These are phyloP conservation scores for Talaromyces verruculosus DNA, from an alignment of 2,329 filamentous ascomycete species.

Conservation along the genomic window DNA sequence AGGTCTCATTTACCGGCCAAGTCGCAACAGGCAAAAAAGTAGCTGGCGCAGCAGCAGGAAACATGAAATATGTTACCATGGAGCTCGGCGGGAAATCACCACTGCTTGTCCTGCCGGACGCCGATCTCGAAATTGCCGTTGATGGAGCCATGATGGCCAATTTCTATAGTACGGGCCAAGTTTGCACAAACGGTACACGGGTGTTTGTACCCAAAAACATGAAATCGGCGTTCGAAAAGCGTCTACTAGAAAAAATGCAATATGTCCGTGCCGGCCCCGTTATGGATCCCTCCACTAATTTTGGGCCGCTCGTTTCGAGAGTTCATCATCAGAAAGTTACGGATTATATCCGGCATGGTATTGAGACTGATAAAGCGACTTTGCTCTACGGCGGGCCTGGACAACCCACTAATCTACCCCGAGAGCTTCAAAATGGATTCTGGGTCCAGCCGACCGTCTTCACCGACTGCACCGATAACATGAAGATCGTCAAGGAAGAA, in stretches of 20 bases:
- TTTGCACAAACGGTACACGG: constrained; percentile 88
- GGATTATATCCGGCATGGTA: constrained; percentile 73
- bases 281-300: constrained; percentile 72
- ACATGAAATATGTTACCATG: constrained; percentile 91
- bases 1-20: constrained; percentile 88
- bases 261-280: constrained; percentile 71
- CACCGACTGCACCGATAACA: constrained; percentile 77
- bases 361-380: constrained; percentile 69
- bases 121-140: constrained; percentile 74
- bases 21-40: constrained; percentile 82
- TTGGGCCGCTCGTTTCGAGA: constrained; percentile 76
- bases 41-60: constrained; percentile 68
- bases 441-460: constrained; percentile 85
- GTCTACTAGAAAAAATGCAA: constrained; percentile 67
- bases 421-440: constrained; percentile 62
- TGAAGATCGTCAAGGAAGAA: constrained; percentile 78
- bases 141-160: constrained; percentile 92
- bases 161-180: constrained; percentile 87
- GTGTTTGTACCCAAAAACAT: constrained; percentile 73
- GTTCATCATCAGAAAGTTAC: constrained; percentile 74
- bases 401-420: constrained; percentile 55
- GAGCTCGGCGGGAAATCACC: constrained; percentile 88
- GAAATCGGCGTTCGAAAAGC: constrained; percentile 67
- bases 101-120: constrained; percentile 75
- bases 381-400: constrained; percentile 69